A percentile compares a stretch with the other conserved stretches of the same genome.
These are phyloP conservation scores for Colletotrichum sidae DNA, from an alignment of 2,329 filamentous ascomycete species.

Conservation along the genomic window DNA sequence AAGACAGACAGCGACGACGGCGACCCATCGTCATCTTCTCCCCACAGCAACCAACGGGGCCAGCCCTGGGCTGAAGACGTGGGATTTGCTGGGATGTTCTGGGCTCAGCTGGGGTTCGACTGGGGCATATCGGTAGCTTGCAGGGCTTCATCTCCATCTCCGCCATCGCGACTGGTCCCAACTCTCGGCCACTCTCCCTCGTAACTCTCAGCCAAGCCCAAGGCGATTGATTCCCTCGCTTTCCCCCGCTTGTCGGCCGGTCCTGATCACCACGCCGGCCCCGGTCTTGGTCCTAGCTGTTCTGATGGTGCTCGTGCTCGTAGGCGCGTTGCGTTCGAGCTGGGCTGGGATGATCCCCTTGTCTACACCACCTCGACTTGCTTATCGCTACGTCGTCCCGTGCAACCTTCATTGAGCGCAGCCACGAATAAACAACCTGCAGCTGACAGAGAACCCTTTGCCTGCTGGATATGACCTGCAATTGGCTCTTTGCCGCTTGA, in stretches of 20 bases:
- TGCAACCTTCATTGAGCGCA: constrained; percentile 15
- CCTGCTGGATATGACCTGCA: constrained; percentile 2
- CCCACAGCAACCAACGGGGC: constrained; percentile 37
- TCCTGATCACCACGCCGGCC: constrained; percentile 1
- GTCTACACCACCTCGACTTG: constrained; percentile 23
- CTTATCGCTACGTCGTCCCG: constrained; percentile 30
- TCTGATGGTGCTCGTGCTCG: constrained; percentile 5
- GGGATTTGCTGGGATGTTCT: constrained; percentile 32
- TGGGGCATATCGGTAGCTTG: constrained; percentile 27
- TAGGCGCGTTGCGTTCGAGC: constrained; percentile 24
- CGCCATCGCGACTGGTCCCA: constrained; percentile 34
- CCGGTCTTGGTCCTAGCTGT: constrained; percentile 19
- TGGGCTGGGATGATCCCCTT: constrained; percentile 15
- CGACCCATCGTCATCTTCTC: constrained; percentile 37
- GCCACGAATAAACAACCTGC: constrained; percentile 21
- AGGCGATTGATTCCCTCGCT: constrained; percentile 24
- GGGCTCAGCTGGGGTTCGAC: constrained; percentile 22
- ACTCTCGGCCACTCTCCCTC: constrained; percentile 33
- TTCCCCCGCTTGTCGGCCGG: constrained; percentile 33
- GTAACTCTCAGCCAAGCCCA: constrained; percentile 28
- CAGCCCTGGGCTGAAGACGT: constrained; percentile 36
- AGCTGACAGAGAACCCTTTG: constrained; percentile 1
- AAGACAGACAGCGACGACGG: constrained; percentile 4
- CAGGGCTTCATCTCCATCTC: constrained; percentile 35
- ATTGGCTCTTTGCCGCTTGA: constrained; percentile 7